Conservation (phyloP, 1,284 basidiomycete species). For the Nidula niveotomentosa region DNA sequence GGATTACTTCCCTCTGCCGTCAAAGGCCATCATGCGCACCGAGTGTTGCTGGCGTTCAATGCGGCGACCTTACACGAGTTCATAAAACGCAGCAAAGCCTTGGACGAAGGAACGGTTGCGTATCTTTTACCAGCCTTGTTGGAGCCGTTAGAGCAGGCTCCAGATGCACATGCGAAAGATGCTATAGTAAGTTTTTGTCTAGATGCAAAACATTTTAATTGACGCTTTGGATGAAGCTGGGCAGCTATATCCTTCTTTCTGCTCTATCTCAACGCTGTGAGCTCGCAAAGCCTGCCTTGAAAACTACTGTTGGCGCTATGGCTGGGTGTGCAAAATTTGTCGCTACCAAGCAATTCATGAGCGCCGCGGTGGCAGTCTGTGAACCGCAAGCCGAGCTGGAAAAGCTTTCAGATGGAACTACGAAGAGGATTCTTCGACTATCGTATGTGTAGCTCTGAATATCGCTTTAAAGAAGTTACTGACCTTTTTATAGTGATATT, state of each 20-base stretch:
- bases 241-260: constrained; percentile 68
- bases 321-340: constrained; percentile 47
- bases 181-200: constrained; percentile 44
- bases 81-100: constrained; percentile 50
- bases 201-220: not conserved
- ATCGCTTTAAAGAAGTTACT: too few relatives aligned
- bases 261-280: constrained; percentile 64
- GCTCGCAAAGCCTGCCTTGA: constrained; percentile 55
- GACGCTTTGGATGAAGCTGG: constrained; percentile 49
- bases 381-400: constrained; percentile 54
- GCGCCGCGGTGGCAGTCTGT: constrained; percentile 58
- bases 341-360: constrained; percentile 52
- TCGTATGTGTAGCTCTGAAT: constrained; percentile 34
- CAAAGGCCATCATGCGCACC: constrained; percentile 57
- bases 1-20: constrained; percentile 63
- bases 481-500: constrained; percentile 38
- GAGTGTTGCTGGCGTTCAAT: constrained; percentile 84
- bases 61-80: constrained; percentile 82
- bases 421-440: constrained; percentile 40
- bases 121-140: constrained; percentile 62
- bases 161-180: constrained; percentile 41
- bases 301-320: constrained; percentile 57
- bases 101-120: constrained; percentile 66
- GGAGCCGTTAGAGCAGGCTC: constrained; percentile 48
- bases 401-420: constrained; percentile 37